Base-by-base conservation (phyloP, 208 protist genomes). In the Trypanosomatidae sp. region DNA sequence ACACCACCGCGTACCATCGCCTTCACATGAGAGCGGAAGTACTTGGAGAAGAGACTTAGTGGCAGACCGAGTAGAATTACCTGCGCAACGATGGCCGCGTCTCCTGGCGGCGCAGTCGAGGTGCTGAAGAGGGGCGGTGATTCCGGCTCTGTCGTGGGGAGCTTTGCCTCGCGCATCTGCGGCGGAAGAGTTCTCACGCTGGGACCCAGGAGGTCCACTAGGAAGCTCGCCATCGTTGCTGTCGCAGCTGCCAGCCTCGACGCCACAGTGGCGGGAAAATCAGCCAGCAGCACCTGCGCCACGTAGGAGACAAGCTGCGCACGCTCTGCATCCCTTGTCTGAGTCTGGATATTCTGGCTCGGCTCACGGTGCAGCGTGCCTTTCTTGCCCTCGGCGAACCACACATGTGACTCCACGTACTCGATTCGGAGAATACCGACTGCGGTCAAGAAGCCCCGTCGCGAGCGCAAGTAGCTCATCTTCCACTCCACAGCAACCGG, bases 41-140 rank as follows among this genome's bases (percentile, higher is more conserved):
- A 93, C 41, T 75, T 77, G 9, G 84, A 85, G 74, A 88, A 96
- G 43, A 94, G 78, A 10, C 67, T 33, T 2, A 96, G 67, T 1
- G 92, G 92, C 33, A 96, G 47, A n/a, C 92, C 92, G 6, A 96
- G 79, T 25, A 94, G 43, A 71, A 96, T 94, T 8, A 96, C 81
- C 66, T 96, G 92, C 47, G 90, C 88, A n/a, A 92, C 76, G 59
- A 78, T 83, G 28, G 66, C 73, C 39, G n/a, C 65, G 19, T 10
- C 52, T n/a, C 68, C 50, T 8, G 36, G 25, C 62, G 59, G 19
- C 33, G 50, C 55, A 30, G 56, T 52, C 52, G 30, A 59, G 69
- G 28, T 62, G 5, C 30, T 19, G 1, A 65, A 17, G 39, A 9
- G 22, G 3, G 62, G 8, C 0, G 60, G 8, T 13, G 43, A 1